Evolutionary conservation across 345 rosid genomes (phyloP).

Genomic region (Tarenaya hassleriana): DNA sequence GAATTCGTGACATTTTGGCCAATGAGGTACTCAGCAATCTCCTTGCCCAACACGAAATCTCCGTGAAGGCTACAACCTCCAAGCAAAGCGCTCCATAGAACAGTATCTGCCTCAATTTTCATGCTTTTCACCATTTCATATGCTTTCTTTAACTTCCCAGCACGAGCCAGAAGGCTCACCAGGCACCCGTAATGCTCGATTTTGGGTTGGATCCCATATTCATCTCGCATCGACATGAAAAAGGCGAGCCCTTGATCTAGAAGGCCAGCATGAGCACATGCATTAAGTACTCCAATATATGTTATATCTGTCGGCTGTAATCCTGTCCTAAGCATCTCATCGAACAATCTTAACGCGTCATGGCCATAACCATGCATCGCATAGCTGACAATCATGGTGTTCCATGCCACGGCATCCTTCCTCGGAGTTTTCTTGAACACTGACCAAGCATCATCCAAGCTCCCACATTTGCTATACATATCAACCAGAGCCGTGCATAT

Average conservation of each 20-base stretch:
- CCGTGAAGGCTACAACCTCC: conserved; percentile 60
- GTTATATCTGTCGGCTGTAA: conserved; percentile 53
- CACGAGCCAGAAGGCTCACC: conserved; percentile 63
- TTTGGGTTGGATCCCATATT: conserved; percentile 51
- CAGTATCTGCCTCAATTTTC: conserved; percentile 45
- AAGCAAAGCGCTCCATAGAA: conserved; percentile 66
- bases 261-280: conserved; percentile 72
- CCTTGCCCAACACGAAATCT: conserved; percentile 49
- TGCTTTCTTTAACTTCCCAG: conserved; percentile 53
- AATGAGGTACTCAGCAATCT: conserved; percentile 56
- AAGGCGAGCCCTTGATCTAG: conserved; percentile 50
- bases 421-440: conserved; percentile 35
- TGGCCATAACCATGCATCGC: conserved; percentile 61
- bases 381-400: conserved; percentile 59
- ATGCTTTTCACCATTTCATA: conserved; percentile 40
- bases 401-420: conserved; percentile 62
- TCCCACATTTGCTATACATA: conserved; percentile 82
- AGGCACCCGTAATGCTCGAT: conserved; percentile 81
- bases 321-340: conserved; percentile 38
- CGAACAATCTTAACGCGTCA: conserved; percentile 45
- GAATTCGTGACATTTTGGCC: conserved; percentile 41
- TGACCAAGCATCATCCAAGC: conserved; percentile 51
- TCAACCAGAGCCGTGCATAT: conserved; percentile 63
- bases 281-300: conserved; percentile 49
- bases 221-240: conserved; percentile 47